These are phyloP conservation scores for Trichoderma gracile DNA, from an alignment of 2,329 filamentous ascomycete species.

Conservation along the genomic window DNA sequence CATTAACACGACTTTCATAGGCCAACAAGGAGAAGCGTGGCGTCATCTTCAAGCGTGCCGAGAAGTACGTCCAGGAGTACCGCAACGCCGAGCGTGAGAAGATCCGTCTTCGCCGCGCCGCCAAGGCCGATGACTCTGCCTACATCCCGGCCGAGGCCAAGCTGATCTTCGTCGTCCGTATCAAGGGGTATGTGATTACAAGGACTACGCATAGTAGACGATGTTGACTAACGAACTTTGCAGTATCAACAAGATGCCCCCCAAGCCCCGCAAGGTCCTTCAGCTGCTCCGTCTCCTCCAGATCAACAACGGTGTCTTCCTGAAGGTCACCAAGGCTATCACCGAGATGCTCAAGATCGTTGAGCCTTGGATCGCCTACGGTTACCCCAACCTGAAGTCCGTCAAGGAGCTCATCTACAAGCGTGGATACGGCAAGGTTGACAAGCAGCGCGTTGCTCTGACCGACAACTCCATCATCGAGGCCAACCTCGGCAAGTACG, in stretches of 20 bases:
- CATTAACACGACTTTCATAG: slow-evolving; percentile 52
- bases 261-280: slow-evolving; percentile 99
- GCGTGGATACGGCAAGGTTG: slow-evolving; percentile 97
- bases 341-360: slow-evolving; percentile 96
- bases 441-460: slow-evolving; percentile 95
- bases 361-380: slow-evolving; percentile 98
- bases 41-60: slow-evolving; percentile 99
- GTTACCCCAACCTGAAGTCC: slow-evolving; percentile 99
- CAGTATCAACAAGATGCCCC: slow-evolving; percentile 99
- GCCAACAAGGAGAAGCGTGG: slow-evolving; percentile 98
- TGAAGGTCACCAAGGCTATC: slow-evolving; percentile 96
- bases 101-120: slow-evolving; percentile 84
- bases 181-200: slow-evolving; percentile 76
- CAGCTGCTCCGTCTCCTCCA: slow-evolving; percentile 99
- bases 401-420: slow-evolving; percentile 99
- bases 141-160: slow-evolving; percentile 94
- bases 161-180: slow-evolving; percentile 96
- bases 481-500: slow-evolving; percentile 94
- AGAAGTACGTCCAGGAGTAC: slow-evolving; percentile 99
- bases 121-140: slow-evolving; percentile 90
- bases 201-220: fast-evolving
- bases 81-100: slow-evolving; percentile 98
- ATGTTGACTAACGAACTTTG: slow-evolving; percentile 21
- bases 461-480: slow-evolving; percentile 98
- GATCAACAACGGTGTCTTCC: slow-evolving; percentile 99